These are phyloP conservation scores for Blastocystis sp. DNA, from an alignment of 352 stramenopile species.

Conservation along the genomic window DNA sequence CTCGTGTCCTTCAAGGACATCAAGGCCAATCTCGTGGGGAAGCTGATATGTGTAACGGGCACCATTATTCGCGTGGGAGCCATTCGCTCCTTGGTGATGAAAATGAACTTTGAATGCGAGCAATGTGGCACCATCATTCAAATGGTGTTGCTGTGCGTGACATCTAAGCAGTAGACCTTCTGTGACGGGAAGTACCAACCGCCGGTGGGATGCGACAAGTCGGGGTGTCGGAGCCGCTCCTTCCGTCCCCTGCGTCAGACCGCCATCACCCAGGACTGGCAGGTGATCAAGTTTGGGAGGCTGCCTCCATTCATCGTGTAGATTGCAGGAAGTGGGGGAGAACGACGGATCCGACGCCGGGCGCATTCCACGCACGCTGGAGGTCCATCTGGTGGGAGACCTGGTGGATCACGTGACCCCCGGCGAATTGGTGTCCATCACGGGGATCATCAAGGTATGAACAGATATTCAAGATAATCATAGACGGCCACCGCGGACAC, in stretches of 20 bases:
- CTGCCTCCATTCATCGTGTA: neutral
- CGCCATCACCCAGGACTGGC: constrained; percentile 83
- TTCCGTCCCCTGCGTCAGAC: constrained; percentile 81
- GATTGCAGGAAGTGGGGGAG: constrained; percentile 67
- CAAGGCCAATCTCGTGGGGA: constrained; percentile 78
- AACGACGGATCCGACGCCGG: constrained; percentile 74
- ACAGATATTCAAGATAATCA: constrained; percentile 76
- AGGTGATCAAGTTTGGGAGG: constrained; percentile 79
- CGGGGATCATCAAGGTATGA: constrained; percentile 87
- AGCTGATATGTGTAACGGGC: constrained; percentile 77
- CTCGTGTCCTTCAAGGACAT: constrained; percentile 77
- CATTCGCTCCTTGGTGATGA: constrained; percentile 80
- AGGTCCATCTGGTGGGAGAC: constrained; percentile 84
- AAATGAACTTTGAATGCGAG: constrained; percentile 81
- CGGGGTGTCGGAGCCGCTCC: constrained; percentile 75
- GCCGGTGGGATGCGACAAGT: constrained; percentile 76
- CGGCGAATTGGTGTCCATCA: constrained; percentile 88
- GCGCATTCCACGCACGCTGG: constrained; percentile 81
- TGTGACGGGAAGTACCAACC: constrained; percentile 80
- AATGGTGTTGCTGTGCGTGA: constrained; percentile 68
- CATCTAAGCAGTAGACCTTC: constrained; percentile 72
- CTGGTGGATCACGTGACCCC: constrained; percentile 90
- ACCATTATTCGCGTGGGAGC: constrained; percentile 81
- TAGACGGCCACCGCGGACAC: constrained; percentile 52
- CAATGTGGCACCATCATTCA: constrained; percentile 79